Conservation (phyloP, 1,139 yeast genomes). For the Wickerhamiella pararugosa region DNA sequence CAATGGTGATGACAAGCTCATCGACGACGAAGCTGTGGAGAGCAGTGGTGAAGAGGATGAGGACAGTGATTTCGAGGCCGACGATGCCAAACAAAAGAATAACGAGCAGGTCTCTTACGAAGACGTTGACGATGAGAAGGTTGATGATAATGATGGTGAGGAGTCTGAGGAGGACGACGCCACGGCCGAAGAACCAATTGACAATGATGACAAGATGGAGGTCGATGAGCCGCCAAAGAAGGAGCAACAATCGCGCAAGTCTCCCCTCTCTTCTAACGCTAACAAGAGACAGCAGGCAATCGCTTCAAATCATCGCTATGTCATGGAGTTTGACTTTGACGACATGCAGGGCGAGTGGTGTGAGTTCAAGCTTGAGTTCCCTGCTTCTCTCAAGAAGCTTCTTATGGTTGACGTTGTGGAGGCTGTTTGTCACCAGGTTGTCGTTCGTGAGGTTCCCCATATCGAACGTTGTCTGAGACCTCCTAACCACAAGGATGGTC, state of each 20-base stretch:
- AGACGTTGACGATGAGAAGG: slow-evolving; percentile 87
- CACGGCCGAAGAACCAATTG: slow-evolving; percentile 18
- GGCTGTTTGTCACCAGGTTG: slow-evolving; percentile 76
- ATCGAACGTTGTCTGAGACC: slow-evolving; percentile 94
- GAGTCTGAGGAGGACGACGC: slow-evolving; percentile 18
- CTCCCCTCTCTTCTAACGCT: slow-evolving; percentile 41
- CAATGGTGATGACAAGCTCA: slow-evolving; percentile 17
- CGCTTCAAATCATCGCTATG: slow-evolving; percentile 52
- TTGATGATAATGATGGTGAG: slow-evolving; percentile 36
- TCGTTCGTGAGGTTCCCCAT: slow-evolving; percentile 80
- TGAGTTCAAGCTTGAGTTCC: slow-evolving; percentile 68
- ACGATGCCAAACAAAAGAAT: slow-evolving; percentile 33
- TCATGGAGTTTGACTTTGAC: slow-evolving; percentile 76
- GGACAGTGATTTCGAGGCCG: slow-evolving; percentile 55
- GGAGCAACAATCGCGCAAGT: slow-evolving; percentile 2
- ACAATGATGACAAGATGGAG: slow-evolving; percentile 8
- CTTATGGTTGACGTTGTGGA: slow-evolving; percentile 96
- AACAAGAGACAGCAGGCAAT: slow-evolving; percentile 78
- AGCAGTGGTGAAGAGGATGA: slow-evolving; percentile 51
- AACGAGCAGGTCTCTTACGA: slow-evolving; percentile 83
- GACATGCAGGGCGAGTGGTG: slow-evolving; percentile 87
- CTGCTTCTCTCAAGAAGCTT: slow-evolving; percentile 79
- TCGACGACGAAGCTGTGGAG: slow-evolving; percentile 40
- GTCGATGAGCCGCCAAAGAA: slow-evolving; percentile 16
- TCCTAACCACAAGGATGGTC: slow-evolving; percentile 36